Percentiles rank a stretch among this genome's conserved stretches.
Conservation (phyloP, 148 eudicot species). For the Pharnaceum exiguum region DNA sequence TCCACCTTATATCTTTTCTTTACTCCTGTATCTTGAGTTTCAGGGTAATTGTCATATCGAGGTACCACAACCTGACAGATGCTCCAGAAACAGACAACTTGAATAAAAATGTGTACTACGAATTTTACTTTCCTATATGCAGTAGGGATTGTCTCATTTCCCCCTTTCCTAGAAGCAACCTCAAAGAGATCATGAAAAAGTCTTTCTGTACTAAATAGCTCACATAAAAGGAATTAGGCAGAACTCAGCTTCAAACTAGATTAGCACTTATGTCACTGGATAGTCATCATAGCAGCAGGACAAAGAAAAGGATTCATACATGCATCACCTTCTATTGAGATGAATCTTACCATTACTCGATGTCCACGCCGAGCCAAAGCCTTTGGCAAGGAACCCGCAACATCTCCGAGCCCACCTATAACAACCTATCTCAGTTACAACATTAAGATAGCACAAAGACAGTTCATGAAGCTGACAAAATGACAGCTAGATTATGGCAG, state of each 20-base stretch:
- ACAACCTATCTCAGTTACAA: constrained; percentile 21
- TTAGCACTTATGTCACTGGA: too few species aligned
- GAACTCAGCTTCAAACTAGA: too few species aligned
- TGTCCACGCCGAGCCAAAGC: constrained; percentile 98
- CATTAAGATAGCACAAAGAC: not conserved
- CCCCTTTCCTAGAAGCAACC: too few species aligned
- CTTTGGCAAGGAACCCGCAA: constrained; percentile 98
- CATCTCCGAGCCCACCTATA: constrained; percentile 99
- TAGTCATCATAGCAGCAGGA: too few species aligned
- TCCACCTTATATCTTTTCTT: constrained; percentile 64
- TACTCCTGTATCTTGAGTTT: constrained; percentile 61
- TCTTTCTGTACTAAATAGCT: too few species aligned
- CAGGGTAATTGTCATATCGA: constrained; percentile 74
- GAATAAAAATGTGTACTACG: too few species aligned
- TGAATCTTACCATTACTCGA: constrained; percentile 79
- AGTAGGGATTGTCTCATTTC: too few species aligned
- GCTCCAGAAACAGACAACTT: not conserved
- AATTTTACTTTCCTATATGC: too few species aligned
- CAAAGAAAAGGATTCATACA: not conserved
- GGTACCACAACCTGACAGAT: constrained; percentile 72
- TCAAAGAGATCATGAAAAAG: too few species aligned
- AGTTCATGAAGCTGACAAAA: not conserved
- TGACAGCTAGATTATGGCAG: not conserved
- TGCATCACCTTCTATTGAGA: not conserved
- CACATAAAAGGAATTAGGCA: too few species aligned